phyloP scores from a whole-genome alignment of 768 basidiomycete genomes.

The Pleurotus cornucopiae region DNA sequence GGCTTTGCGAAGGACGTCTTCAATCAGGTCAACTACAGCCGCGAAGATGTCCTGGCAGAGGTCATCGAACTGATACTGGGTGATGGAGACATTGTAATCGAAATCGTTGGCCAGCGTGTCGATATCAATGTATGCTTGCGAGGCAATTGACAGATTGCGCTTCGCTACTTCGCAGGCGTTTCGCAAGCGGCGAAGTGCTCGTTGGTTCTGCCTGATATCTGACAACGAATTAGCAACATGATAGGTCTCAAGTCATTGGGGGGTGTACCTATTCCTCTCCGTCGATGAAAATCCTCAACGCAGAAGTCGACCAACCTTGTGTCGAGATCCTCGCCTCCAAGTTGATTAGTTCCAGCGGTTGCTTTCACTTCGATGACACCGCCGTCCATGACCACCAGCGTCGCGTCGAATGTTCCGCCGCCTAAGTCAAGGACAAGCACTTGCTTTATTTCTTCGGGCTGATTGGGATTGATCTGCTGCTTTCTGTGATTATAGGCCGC shows the following conservation, averaged over 20 bases:
- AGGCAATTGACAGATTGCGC: constrained; percentile 64
- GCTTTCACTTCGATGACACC: constrained; percentile 71
- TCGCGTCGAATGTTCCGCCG: constrained; percentile 73
- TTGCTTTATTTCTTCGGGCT: constrained; percentile 37
- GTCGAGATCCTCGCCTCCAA: constrained; percentile 62
- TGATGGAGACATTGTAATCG: constrained; percentile 69
- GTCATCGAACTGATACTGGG: constrained; percentile 64
- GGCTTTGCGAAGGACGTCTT: constrained; percentile 41
- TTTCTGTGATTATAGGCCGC: constrained; percentile 64
- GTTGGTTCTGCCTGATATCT: constrained; percentile 55
- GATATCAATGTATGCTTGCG: constrained; percentile 57
- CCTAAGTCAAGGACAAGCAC: constrained; percentile 72
- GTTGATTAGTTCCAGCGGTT: constrained; percentile 68
- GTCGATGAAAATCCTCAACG: constrained; percentile 77
- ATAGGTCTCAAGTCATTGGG: not conserved
- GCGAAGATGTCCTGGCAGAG: constrained; percentile 61
- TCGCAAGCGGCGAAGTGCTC: constrained; percentile 63
- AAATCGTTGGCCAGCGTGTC: constrained; percentile 62
- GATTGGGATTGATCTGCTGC: constrained; percentile 37
- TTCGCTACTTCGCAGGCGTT: constrained; percentile 70
- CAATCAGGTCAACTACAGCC: constrained; percentile 54
- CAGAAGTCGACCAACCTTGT: constrained; percentile 76
- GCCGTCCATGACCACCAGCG: constrained; percentile 63
- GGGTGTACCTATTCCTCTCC: constrained; percentile 47
- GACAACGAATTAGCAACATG: not conserved